Conservation (phyloP, 2,329 filamentous ascomycete species). For the Saccharata proteae region DNA sequence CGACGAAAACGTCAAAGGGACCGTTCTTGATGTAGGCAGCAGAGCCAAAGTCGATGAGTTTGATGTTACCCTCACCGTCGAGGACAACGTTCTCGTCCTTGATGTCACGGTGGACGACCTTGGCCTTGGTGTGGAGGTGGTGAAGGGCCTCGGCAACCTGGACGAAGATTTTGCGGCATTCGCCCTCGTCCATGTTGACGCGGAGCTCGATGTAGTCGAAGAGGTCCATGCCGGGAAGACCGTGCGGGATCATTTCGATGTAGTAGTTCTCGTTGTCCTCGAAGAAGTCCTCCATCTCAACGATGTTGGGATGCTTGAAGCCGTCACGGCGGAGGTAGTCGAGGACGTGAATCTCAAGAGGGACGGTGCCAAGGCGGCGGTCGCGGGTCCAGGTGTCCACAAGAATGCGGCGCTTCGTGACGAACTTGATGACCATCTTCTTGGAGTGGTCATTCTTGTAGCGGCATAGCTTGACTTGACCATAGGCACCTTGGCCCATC, state of each 20-base stretch:
- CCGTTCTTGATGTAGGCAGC: slow-evolving; percentile 97
- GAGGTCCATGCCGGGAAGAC: slow-evolving; percentile 91
- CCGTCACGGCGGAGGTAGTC: slow-evolving; percentile 76
- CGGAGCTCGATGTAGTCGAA: slow-evolving; percentile 98
- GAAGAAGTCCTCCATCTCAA: slow-evolving; percentile 59
- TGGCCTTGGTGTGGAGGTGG: slow-evolving; percentile 79
- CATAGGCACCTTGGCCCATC: slow-evolving; percentile 96
- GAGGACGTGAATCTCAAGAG: slow-evolving; percentile 90
- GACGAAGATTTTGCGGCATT: slow-evolving; percentile 88
- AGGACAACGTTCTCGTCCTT: slow-evolving; percentile 98
- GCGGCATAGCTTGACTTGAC: slow-evolving; percentile 88
- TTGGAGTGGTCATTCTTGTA: slow-evolving; percentile 63
- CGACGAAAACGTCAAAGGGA: slow-evolving; percentile 97
- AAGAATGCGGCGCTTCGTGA: slow-evolving; percentile 90
- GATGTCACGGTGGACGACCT: slow-evolving; percentile 94
- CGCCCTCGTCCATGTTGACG: slow-evolving; percentile 88
- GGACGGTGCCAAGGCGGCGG: slow-evolving; percentile 82
- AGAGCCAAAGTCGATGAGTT: slow-evolving; percentile 95
- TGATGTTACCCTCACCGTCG: slow-evolving; percentile 89
- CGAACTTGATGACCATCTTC: slow-evolving; percentile 93
- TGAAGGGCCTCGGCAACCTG: slow-evolving; percentile 85
- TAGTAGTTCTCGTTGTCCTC: slow-evolving; percentile 88
- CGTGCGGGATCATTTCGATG: slow-evolving; percentile 95
- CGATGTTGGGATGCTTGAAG: slow-evolving; percentile 52
- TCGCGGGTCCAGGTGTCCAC: slow-evolving; percentile 98